Base-by-base conservation (phyloP, 805 yeast genomes). In the Candida germanica region DNA sequence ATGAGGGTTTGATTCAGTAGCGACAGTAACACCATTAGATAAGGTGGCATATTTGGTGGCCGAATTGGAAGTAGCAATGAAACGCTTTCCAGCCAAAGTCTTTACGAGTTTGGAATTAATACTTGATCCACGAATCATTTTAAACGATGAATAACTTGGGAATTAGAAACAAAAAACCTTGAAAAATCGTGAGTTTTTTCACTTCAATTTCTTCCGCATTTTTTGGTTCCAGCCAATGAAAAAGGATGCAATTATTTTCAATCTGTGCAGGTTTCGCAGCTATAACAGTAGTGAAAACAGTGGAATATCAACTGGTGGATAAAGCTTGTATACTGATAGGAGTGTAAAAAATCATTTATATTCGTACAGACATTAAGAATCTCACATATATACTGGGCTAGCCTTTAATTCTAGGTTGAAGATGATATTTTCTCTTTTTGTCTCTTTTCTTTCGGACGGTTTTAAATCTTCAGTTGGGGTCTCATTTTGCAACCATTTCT, bases 21-120 rank as follows among this genome's bases (percentile, higher is more conserved):
- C 87, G 47, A 85, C 75, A 42, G 84, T 77, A 43, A 83, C 64
- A 49, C 94, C 94, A 59, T 81, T 84, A 47, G 80, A 64, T 50
- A 85, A 69, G 42, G 83, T 77, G 49, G 94, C 80, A 64, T 77
- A 74, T 60, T 79, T 73, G 44, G 89, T 79, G 58, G 75, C 75
- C 40, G 79, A 63, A 51, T 54, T 59, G 43, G 64, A 72, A 45
- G 85, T 72, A 52, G 83, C 74, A 53, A 79, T 67, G 51, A 75
- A 63, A 64, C 86, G 81, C 62, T 75, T 77, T 12, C 17, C 29
- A 39, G 58, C 54, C 39, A 59, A 45, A 37, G 41, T 44, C 36
- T 44, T 53, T 26, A 60, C 54, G 33, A 52, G 46, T 8, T 19
- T 17, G 35, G 54, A 41, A 47, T 66, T 66, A 51, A 62, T 44